Evolutionary conservation across 2,329 filamentous ascomycete genomes (phyloP).

Genomic region (Cercospora zeae-maydis): DNA sequence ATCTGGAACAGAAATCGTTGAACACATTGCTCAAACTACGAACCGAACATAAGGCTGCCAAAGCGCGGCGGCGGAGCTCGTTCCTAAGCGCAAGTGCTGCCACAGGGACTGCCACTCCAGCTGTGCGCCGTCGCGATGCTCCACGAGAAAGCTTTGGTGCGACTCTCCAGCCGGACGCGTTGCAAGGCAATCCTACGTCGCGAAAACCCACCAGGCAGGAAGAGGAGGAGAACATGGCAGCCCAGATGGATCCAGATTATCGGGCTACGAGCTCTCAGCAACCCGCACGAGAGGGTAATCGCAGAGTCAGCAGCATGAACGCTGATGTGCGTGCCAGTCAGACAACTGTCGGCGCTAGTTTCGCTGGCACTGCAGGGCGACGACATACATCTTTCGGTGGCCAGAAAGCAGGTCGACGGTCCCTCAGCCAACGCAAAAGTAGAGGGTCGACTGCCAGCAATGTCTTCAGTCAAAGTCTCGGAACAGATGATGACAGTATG

Average conservation of each 20-base stretch:
- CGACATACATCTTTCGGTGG: constrained; percentile 69
- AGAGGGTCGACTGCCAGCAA: constrained; percentile 57
- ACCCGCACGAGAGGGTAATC: constrained; percentile 52
- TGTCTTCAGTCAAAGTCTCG: constrained; percentile 34
- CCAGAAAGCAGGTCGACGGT: constrained; percentile 57
- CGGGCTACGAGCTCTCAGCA: constrained; percentile 46
- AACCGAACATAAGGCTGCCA: constrained; percentile 39
- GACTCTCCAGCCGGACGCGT: constrained; percentile 36
- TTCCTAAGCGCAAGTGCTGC: constrained; percentile 54
- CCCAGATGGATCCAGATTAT: constrained; percentile 50
- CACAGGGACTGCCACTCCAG: constrained; percentile 74
- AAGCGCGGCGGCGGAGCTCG: constrained; percentile 62
- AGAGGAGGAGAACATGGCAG: constrained; percentile 48
- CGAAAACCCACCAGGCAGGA: constrained; percentile 33
- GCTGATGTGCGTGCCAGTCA: constrained; percentile 47
- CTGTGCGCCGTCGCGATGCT: constrained; percentile 57
- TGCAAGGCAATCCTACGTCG: constrained; percentile 22
- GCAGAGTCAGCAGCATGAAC: constrained; percentile 85
- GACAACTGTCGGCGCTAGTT: constrained; percentile 42
- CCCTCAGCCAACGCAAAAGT: constrained; percentile 51
- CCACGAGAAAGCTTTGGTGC: constrained; percentile 74
- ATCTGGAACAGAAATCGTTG: constrained; percentile 64
- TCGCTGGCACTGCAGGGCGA: constrained; percentile 55
- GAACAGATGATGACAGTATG: constrained; percentile 34
- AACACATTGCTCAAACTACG: constrained; percentile 42